Evolutionary conservation across 495 filamentous ascomycete genomes (phyloP).

Genomic region (Podospora pseudocomata): DNA sequence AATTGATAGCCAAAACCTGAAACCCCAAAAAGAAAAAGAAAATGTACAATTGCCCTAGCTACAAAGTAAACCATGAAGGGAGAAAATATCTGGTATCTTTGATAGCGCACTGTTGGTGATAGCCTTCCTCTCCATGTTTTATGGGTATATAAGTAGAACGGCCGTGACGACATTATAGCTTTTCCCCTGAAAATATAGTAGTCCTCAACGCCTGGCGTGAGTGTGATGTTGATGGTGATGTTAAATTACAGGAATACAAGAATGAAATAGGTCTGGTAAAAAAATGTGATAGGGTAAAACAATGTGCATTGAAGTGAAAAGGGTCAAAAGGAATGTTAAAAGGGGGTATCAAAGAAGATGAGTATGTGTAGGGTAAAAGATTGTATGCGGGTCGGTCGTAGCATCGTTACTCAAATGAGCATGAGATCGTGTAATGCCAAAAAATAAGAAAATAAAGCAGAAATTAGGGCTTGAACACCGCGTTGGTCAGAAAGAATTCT

Average conservation of each 20-base stretch:
- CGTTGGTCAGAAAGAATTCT: conserved; percentile 43
- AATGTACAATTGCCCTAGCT: background rate
- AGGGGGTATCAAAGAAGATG: background rate
- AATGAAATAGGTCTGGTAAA: background rate
- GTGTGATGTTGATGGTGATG: background rate
- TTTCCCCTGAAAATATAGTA: background rate
- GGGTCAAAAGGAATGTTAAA: background rate
- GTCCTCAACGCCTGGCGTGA: no score
- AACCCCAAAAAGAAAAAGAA: background rate
- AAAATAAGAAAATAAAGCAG: conserved; percentile 4
- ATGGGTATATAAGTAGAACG: background rate
- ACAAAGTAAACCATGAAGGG: background rate
- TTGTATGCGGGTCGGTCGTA: conserved; percentile 13
- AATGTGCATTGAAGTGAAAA: background rate
- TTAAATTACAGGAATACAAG: conserved; percentile 10
- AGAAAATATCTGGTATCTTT: background rate
- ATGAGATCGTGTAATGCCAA: conserved; percentile 1
- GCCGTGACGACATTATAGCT: background rate
- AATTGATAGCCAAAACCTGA: background rate
- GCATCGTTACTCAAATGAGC: conserved; percentile 9
- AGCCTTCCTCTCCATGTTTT: background rate
- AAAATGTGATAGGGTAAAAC: background rate
- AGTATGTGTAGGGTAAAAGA: background rate
- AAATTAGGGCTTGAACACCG: conserved; percentile 37
- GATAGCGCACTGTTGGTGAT: background rate